Conservation (phyloP, 2,329 filamentous ascomycete species). For the Zasmidium angulare region DNA sequence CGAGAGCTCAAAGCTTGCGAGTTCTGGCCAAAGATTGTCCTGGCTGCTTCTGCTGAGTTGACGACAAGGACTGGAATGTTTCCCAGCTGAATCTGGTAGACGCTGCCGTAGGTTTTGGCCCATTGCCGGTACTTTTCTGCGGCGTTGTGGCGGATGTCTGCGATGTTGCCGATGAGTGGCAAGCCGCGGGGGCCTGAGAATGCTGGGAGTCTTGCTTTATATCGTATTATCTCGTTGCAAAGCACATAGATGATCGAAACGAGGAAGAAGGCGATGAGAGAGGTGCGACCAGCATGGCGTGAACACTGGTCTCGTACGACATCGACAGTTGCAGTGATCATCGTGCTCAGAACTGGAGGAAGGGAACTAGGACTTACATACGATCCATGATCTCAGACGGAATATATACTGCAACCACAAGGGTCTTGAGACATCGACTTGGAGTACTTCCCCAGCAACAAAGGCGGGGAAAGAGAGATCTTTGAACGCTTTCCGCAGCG, state of each 20-base stretch:
- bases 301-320: conserved; percentile 5
- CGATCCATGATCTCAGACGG: neutral
- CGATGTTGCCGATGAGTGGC: conserved; percentile 44
- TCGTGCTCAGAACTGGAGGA: neutral
- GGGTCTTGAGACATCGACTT: neutral
- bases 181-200: conserved; percentile 42
- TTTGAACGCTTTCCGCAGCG: neutral
- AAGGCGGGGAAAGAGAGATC: neutral
- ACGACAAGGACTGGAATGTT: conserved; percentile 47
- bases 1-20: conserved; percentile 43
- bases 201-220: conserved; percentile 36
- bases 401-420: neutral
- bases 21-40: conserved; percentile 43
- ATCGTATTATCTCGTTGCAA: conserved; percentile 36
- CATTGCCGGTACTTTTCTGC: conserved; percentile 46
- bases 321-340: conserved; percentile 7
- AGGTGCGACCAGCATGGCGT: conserved; percentile 1
- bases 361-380: neutral
- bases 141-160: conserved; percentile 44
- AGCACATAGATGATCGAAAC: conserved; percentile 37
- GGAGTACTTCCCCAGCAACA: neutral
- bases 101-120: conserved; percentile 42
- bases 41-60: conserved; percentile 43
- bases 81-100: conserved; percentile 49
- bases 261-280: conserved; percentile 23